Percentiles rank a stretch among this genome's conserved stretches.
Evolutionary conservation across 768 basidiomycete species (phyloP).

Genomic region (Tulasnella sp.): DNA sequence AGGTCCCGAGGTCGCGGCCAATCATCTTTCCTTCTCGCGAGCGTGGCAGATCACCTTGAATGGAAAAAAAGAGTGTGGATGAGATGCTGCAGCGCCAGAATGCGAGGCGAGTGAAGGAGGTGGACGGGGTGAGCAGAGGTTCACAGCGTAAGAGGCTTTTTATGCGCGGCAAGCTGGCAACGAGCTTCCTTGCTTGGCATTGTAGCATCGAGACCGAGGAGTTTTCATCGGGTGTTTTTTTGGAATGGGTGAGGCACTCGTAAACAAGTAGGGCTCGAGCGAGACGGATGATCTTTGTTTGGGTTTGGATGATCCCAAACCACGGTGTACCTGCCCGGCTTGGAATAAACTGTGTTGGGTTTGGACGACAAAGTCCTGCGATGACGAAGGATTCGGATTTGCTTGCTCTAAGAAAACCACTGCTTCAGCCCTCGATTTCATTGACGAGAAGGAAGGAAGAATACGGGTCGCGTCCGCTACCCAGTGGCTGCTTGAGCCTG

Average conservation of each 20-base stretch:
- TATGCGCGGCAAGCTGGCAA: background rate
- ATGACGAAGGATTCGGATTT: too few relatives aligned
- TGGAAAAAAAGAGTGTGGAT: background rate
- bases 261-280: too few relatives aligned
- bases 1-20: background rate
- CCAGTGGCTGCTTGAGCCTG: too few relatives aligned
- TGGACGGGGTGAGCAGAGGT: background rate
- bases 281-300: background rate
- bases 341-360: background rate
- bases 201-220: background rate
- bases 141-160: background rate
- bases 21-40: background rate
- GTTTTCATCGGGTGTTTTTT: too few relatives aligned
- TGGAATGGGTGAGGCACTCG: too few relatives aligned
- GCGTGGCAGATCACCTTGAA: background rate
- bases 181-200: constrained; percentile 6
- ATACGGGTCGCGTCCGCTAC: too few relatives aligned
- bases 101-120: background rate
- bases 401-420: too few relatives aligned
- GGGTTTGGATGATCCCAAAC: background rate
- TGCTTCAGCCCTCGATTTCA: too few relatives aligned
- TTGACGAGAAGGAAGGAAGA: too few relatives aligned
- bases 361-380: too few relatives aligned
- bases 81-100: background rate
- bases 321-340: background rate